Conservation (phyloP, 2,329 filamentous ascomycete species). For the Diaporthe ampelina region DNA sequence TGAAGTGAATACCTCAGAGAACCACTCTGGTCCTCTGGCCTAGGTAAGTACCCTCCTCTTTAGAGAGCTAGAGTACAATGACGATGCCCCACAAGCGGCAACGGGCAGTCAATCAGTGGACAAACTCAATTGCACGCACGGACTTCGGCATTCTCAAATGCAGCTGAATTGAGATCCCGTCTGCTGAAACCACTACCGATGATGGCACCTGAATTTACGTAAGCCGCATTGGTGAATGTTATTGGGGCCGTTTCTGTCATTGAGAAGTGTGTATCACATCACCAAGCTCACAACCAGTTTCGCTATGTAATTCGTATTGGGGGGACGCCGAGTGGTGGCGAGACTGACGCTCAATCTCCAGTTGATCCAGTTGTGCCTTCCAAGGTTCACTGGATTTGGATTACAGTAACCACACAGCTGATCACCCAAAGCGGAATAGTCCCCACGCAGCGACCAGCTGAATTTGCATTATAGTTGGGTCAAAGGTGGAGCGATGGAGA, state of each 20-base stretch:
- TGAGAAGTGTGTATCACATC: not conserved
- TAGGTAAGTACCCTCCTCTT: too few species aligned
- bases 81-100: not conserved
- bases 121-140: not conserved
- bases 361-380: not conserved
- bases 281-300: not conserved
- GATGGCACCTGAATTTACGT: not conserved
- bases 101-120: not conserved
- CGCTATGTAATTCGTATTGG: too few species aligned
- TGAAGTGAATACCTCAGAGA: not conserved
- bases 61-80: not conserved
- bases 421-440: conserved; percentile 26
- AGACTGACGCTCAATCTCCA: not conserved
- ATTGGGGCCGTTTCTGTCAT: not conserved
- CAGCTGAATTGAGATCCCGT: not conserved
- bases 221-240: not conserved
- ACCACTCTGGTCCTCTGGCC: not conserved
- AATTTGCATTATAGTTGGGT: conserved; percentile 21
- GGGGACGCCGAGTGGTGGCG: not conserved
- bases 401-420: too few species aligned
- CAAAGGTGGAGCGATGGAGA: conserved; percentile 8
- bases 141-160: conserved; percentile 1
- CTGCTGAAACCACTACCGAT: not conserved
- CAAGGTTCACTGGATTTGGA: not conserved
- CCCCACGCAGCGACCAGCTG: conserved; percentile 4